These are phyloP conservation scores for Wallacemonas sp. DNA, from an alignment of 208 protist species.

Conservation along the genomic window DNA sequence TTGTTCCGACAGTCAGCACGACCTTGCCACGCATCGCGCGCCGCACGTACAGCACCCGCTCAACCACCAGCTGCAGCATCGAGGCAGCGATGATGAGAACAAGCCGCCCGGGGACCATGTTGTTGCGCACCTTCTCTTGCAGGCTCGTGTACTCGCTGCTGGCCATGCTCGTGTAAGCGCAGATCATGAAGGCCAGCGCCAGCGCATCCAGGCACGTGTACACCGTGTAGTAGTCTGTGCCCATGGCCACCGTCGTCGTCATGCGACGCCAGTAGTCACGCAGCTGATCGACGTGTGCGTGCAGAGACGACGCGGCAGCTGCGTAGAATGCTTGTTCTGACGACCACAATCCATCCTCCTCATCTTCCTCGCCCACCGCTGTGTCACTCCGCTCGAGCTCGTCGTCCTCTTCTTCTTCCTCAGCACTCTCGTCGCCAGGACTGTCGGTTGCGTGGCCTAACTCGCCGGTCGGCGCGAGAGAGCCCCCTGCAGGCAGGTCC, in stretches of 20 bases:
- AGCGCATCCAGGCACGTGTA: conserved; percentile 53
- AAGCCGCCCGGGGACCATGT: conserved; percentile 68
- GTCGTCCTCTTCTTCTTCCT: neutral
- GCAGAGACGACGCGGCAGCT: neutral
- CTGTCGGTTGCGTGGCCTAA: too few species aligned
- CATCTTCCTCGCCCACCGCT: neutral
- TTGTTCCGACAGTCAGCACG: conserved; percentile 14
- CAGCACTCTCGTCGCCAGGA: neutral
- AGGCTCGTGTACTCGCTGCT: conserved; percentile 30
- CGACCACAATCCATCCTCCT: neutral
- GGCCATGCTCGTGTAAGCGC: conserved; percentile 54
- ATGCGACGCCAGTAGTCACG: conserved; percentile 30
- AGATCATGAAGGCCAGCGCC: conserved; percentile 43
- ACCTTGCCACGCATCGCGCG: conserved; percentile 47
- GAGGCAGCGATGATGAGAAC: conserved; percentile 60
- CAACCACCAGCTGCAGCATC: conserved; percentile 59
- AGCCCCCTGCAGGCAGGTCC: too few species aligned
- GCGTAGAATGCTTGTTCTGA: neutral
- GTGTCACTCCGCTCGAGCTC: neutral
- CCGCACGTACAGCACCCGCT: conserved; percentile 73
- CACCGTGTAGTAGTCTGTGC: conserved; percentile 60
- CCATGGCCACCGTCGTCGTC: conserved; percentile 35
- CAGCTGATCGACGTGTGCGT: neutral
- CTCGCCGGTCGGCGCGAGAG: too few species aligned
- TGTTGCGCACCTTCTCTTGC: conserved; percentile 65